Conservation (phyloP, 768 basidiomycete genomes). For the Auricularia heimuer region DNA sequence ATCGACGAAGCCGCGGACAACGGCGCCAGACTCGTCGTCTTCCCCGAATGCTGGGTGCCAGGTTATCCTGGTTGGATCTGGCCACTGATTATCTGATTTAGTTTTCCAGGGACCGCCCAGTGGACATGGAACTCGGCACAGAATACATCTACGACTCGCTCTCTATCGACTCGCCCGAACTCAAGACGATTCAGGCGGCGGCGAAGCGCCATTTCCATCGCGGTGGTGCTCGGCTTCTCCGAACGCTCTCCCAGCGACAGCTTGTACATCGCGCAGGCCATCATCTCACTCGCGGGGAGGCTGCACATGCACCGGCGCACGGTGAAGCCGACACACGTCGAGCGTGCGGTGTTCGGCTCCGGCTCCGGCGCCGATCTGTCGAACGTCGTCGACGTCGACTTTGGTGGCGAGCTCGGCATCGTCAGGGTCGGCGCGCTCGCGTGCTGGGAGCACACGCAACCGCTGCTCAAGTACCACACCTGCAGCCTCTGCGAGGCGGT, state of each 20-base stretch:
- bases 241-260: not conserved
- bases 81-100: constrained; percentile 1
- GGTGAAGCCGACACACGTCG: constrained; percentile 11
- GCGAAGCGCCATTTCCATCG: constrained; percentile 1
- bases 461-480: too few relatives aligned
- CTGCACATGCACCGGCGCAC: constrained; percentile 2
- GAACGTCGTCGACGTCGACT: too few relatives aligned
- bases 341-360: constrained; percentile 4
- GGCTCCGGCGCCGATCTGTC: constrained; percentile 1
- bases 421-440: too few relatives aligned
- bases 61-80: not conserved
- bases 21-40: constrained; percentile 4
- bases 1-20: constrained; percentile 2
- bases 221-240: constrained; percentile 4
- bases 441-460: too few relatives aligned
- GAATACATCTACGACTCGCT: constrained; percentile 4
- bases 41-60: constrained; percentile 4
- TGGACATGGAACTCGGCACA: constrained; percentile 4
- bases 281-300: constrained; percentile 2
- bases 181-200: constrained; percentile 4
- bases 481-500: too few relatives aligned
- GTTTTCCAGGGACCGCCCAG: constrained; percentile 5
- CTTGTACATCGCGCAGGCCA: constrained; percentile 2
- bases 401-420: too few relatives aligned
- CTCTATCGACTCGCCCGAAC: constrained; percentile 1